These are phyloP conservation scores for Corchorus olitorius DNA, from an alignment of 345 rosid species.

Conservation along the genomic window DNA sequence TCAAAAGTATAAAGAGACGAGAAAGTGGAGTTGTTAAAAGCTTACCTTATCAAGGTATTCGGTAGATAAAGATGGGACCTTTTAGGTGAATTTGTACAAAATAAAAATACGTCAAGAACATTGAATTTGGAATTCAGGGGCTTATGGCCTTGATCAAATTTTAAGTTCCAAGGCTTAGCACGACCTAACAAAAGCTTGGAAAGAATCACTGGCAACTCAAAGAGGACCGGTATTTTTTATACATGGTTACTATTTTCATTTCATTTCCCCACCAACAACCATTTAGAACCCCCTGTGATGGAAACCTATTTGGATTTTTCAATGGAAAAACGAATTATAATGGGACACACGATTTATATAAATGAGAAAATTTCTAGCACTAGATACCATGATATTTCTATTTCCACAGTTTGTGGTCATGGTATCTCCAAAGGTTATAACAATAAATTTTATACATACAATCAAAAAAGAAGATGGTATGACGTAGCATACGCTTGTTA, in stretches of 20 bases:
- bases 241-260: neutral
- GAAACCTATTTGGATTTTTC: neutral
- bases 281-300: neutral
- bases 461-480: neutral
- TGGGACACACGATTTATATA: neutral
- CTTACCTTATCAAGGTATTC: neutral
- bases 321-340: conserved; percentile 5
- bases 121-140: too few species aligned
- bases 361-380: neutral
- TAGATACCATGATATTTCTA: neutral
- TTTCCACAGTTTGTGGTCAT: neutral
- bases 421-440: neutral
- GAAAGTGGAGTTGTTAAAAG: conserved; percentile 13
- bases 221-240: neutral
- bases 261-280: neutral
- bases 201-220: neutral
- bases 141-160: too few species aligned
- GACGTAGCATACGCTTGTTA: neutral
- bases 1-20: neutral
- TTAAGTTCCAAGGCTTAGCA: too few species aligned
- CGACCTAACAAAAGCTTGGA: neutral
- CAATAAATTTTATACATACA: neutral
- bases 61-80: neutral
- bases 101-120: too few species aligned
- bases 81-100: neutral